Evolutionary conservation across 352 stramenopile genomes (phyloP), one percentile per base, ranked within the genome.

Genomic region (Heterotrichella gracilis): DNA sequence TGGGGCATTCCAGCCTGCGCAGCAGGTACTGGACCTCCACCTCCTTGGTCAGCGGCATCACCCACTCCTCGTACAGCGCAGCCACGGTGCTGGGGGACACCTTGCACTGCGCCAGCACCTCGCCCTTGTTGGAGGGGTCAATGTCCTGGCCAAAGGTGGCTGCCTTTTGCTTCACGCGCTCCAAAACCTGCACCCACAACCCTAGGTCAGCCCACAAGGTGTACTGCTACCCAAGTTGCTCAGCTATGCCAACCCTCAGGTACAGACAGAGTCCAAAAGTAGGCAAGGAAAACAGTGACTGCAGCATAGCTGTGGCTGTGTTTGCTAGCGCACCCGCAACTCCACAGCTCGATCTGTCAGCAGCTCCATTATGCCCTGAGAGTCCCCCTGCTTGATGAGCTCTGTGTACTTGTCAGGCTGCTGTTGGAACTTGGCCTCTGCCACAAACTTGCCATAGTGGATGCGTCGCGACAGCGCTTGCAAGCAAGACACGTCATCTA

Each of bases 31-130:
- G 76, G 22, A 98, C 89, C 76, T 98, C 88, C 68, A 97, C 86
- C 76, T 97, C 88, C 76, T 97, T 98, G 3, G 90, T 98, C 67
- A 97, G 78, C 9, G 92, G 92, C 76, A 98, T 97, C 67, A 97
- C 90, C 71, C 96, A 92, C 78, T 96, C 83, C 42, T 85, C 79
- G 75, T 97, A 97, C 53, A 98, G 83, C 71, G 82, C 80, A 69
- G 90, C 92, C 73, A 98, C 96, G 17, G 94, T 80, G 73, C 88
- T 79, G 19, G 92, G 90, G 73, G 96, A 82, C 13, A 98, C 84
- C 73, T 98, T 97, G 66, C 83, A 76, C n/a, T n/a, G n/a, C 22
- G 72, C 74, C 22, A 75, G 74, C 9, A 80, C 68, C 21, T 40
- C 69, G 0, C 71, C 71, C 32, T 81, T 74, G 0, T 85, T 73